Base-by-base conservation (phyloP, 352 stramenopile genomes). In the Phytophthora kernoviae region DNA sequence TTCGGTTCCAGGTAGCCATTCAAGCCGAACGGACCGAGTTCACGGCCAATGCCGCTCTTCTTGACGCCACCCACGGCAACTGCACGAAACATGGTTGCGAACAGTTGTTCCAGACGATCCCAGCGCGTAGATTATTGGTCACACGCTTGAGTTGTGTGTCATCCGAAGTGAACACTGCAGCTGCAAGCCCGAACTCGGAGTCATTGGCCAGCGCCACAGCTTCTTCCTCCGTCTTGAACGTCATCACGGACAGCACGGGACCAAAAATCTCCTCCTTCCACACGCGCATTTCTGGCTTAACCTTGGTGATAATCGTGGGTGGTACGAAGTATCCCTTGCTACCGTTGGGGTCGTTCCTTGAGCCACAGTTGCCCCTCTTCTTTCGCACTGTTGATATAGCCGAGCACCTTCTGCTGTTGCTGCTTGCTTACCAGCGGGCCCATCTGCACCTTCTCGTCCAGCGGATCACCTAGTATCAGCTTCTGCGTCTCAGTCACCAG, bases 211-310 rank as follows among this genome's bases (percentile, higher is more conserved):
- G 43, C 27, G 53, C 61, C 12, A 97, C 68, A 5, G 83, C 90
- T 47, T 97, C 89, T n/a, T 75, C 77, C 42, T 96, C 86, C 14
- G 80, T 91, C 48, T 90, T 87, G 70, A 98, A 97, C 34, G 77
- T 82, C 70, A 93, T 85, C 5, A 96, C 69, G 0, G 73, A 88
- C 17, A 96, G 63, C 44, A 98, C 90, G 30, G 91, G 91, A 0
- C 92, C 92, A 43, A 98, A 98, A 37, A 96, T 96, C 60, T 96
- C 88, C 26, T 92, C 81, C 24, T 70, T 78, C 84, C 85, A 95
- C 30, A 95, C 80, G 20, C 81, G 73, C 73, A 90, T 90, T 30
- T 71, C 49, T 24, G 66, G 51, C n/a, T 51, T 68, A 14, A 94
- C 79, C 22, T 85, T 84, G 39, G 77, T 88, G 44, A 96, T 37